Evolutionary conservation across 2,329 filamentous ascomycete genomes (phyloP), one percentile per base, ranked within the genome.

Genomic region (Aureobasidium sp.): DNA sequence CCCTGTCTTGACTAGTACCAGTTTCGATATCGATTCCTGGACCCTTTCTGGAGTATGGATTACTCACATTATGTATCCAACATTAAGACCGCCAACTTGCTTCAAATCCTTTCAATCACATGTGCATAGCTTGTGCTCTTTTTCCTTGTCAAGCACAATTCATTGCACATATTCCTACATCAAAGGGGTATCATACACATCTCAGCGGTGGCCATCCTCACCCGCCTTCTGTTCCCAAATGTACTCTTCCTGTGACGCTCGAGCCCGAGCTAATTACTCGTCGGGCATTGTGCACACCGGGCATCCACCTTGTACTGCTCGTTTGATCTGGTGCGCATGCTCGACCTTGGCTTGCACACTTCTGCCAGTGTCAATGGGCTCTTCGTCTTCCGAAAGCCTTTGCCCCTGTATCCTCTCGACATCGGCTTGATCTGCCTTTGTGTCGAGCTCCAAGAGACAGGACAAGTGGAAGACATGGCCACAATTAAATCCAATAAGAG

Each of bases 321-420:
- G 88, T 66, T 86, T 82, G 63, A 96, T 75, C 60, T 96, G 72
- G 65, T 91, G 83, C 42, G 92, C 91, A 71, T 91, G 90, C 65
- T 89, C 94, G 32, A 96, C 91, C 75, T 97, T 97, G 32, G 87
- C 85, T 0, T 90, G 89, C 7, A 97, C 85, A 59, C 88, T 90
- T 61, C 87, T 80, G 8, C 82, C 81, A 30, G 36, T 53, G 48
- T 64, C 58, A 5, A 29, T 51, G 9, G 57, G 76, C 4, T 73
- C 68, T 5, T 48, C 62, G 11, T 63, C 76, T 3, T 72, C 69
- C 1, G 76, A 76, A 27, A 82, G 75, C 16, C 76, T 68, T 61
- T 70, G 68, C 45, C 72, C 66, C 61, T 86, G 76, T 59, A 81
- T 65, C 29, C 76, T 74, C 14, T 74, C 73, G 0, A 77, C 72